Conservation (phyloP, 2,329 filamentous ascomycete species). For the Fonsecaea erecta region DNA sequence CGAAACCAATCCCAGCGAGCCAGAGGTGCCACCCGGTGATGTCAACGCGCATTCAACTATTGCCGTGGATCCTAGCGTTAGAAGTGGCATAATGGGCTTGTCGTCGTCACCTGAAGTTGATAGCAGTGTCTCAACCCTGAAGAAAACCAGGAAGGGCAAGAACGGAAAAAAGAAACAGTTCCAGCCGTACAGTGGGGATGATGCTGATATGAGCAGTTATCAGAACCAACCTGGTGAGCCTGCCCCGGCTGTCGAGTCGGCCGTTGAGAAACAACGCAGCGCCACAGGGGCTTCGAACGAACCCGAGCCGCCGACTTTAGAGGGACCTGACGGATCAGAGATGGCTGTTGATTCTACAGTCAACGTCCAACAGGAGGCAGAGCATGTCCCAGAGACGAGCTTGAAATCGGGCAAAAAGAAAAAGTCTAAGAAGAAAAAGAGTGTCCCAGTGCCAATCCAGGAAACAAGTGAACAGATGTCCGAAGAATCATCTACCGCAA, state of each 20-base stretch:
- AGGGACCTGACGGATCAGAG: neutral
- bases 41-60: neutral
- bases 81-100: neutral
- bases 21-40: neutral
- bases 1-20: constrained; percentile 8
- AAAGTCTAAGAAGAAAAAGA: constrained; percentile 26
- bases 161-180: constrained; percentile 32
- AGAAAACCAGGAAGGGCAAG: constrained; percentile 26
- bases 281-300: neutral
- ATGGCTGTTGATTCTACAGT: neutral
- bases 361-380: constrained; percentile 8
- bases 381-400: constrained; percentile 10
- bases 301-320: neutral
- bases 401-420: constrained; percentile 30
- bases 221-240: neutral
- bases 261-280: neutral
- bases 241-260: neutral
- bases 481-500: neutral
- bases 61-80: neutral
- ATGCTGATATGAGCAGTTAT: neutral
- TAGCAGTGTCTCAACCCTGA: neutral
- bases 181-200: constrained; percentile 12
- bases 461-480: constrained; percentile 10
- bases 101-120: constrained; percentile 14
- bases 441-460: constrained; percentile 9